These are phyloP conservation scores for Rhodotorula taiwanensis DNA, from an alignment of 768 basidiomycete species.

Conservation along the genomic window DNA sequence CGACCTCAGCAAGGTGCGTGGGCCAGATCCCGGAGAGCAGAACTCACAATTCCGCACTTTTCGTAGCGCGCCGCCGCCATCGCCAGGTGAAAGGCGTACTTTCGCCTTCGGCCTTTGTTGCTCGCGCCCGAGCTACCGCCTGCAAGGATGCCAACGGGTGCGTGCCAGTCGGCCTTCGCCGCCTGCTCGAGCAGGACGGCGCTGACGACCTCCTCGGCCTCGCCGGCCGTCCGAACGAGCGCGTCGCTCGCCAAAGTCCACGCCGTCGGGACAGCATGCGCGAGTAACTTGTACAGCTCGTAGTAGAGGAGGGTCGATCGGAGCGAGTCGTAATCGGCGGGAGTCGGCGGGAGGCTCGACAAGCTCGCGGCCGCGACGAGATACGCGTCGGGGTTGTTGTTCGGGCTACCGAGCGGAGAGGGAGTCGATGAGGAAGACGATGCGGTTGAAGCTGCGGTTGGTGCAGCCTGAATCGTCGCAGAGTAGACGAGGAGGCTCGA, in stretches of 20 bases:
- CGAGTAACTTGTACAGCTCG: slow-evolving; percentile 41
- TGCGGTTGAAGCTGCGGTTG: not conserved
- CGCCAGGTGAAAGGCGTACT: slow-evolving; percentile 45
- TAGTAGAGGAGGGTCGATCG: slow-evolving; percentile 45
- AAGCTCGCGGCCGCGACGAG: slow-evolving; percentile 42
- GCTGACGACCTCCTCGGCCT: slow-evolving; percentile 47
- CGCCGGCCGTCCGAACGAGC: slow-evolving; percentile 44
- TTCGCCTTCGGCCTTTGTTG: slow-evolving; percentile 34
- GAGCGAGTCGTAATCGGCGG: slow-evolving; percentile 42
- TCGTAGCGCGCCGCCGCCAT: slow-evolving; percentile 48
- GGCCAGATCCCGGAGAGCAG: no score
- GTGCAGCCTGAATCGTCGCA: slow-evolving; percentile 31
- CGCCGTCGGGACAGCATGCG: not conserved
- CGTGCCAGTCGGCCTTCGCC: slow-evolving; percentile 43
- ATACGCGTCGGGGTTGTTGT: slow-evolving; percentile 29
- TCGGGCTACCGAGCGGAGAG: not conserved
- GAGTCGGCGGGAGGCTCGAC: not conserved
- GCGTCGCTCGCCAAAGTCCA: slow-evolving; percentile 40
- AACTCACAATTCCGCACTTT: slow-evolving; percentile 47
- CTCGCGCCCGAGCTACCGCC: not conserved
- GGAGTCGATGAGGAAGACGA: not conserved
- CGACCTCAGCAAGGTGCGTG: no score
- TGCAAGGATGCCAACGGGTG: not conserved
- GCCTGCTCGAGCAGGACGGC: slow-evolving; percentile 50
- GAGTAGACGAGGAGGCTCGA: slow-evolving; percentile 45